phyloP scores from a whole-genome alignment of 73 alveolate genomes.

The Paramecium primaurelia region DNA sequence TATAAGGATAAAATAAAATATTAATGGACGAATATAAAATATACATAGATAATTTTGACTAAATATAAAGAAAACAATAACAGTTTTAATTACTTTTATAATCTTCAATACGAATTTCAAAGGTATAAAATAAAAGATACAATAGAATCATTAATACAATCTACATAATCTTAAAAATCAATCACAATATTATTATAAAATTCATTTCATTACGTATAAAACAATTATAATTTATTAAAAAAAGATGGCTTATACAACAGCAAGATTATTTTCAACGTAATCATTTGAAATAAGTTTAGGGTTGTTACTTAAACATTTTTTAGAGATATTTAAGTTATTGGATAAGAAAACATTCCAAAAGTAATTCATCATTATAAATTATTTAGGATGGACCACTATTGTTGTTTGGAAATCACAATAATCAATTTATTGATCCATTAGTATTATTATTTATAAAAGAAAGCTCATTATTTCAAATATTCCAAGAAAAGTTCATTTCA shows the following conservation, averaged over 20 bases:
- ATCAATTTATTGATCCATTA: conserved; percentile 93
- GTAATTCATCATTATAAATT: neutral
- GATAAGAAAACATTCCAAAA: conserved; percentile 52
- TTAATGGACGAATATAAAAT: too few species aligned
- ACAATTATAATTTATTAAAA: neutral
- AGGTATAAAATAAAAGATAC: neutral
- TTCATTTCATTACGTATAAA: neutral
- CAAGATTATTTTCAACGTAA: conserved; percentile 22
- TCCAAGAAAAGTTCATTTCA: conserved; percentile 68
- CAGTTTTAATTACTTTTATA: neutral
- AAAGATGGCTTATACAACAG: conserved; percentile 29
- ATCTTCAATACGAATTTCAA: neutral
- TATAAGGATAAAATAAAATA: too few species aligned
- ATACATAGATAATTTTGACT: neutral
- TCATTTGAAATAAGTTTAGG: neutral
- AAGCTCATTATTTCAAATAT: conserved; percentile 71
- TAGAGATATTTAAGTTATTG: conserved; percentile 56
- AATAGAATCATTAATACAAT: neutral
- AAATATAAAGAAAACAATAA: too few species aligned
- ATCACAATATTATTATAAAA: neutral
- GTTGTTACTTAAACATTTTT: conserved; percentile 51
- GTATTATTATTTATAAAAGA: conserved; percentile 63
- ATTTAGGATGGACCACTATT: conserved; percentile 86
- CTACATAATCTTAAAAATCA: neutral
- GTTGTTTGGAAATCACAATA: conserved; percentile 94